Base-by-base conservation (phyloP, 768 basidiomycete species). In the Gymnopilus junonius region DNA sequence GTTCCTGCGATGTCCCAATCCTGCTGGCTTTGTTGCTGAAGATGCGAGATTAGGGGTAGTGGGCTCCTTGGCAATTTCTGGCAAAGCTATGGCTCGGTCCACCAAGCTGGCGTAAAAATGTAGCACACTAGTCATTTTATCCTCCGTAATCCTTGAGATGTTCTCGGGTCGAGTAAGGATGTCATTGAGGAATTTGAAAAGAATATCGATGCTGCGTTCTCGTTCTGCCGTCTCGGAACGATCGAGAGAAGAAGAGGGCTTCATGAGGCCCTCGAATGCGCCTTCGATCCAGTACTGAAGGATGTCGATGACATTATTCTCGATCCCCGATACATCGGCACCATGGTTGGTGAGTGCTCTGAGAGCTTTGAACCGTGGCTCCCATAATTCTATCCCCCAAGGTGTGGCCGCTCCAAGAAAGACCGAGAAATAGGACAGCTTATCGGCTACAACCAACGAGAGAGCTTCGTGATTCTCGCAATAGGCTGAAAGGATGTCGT, bases 361-460 rank as follows among this genome's bases (percentile, higher is more conserved):
- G 1, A 93, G 77, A 1, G 91, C 90, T 64, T 87, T 88, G 69
- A 89, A 85, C 20, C 88, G 83, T 1, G 85, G 78, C 65, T 92
- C 90, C 82, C 92, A 92, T 0, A 91, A 75, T 25, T 93, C 92
- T n/a, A 75, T 65, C 3, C 77, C 79, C 91, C 92, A 93, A 0
- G 79, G 73, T 1, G 73, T 75, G 3, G 77, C 70, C 4, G 75
- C 70, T 15, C 74, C 80, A 2, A 86, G 75, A 71, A 93, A 87
- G 32, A 92, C 76, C 15, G 87, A 84, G 56, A 92, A 86, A 62
- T 87, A 88, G 0, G 86, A 79, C 10, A 90, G 73, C 27, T 87
- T 80, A 61, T 93, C 91, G 1, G 85, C 78, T 2, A 85, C 87
- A 1, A 77, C 75, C 21, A 86, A 75, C 21, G 70, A 68, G 21